Base-by-base conservation (phyloP, 352 stramenopile genomes). In the Phytophthora macrochlamydospora region DNA sequence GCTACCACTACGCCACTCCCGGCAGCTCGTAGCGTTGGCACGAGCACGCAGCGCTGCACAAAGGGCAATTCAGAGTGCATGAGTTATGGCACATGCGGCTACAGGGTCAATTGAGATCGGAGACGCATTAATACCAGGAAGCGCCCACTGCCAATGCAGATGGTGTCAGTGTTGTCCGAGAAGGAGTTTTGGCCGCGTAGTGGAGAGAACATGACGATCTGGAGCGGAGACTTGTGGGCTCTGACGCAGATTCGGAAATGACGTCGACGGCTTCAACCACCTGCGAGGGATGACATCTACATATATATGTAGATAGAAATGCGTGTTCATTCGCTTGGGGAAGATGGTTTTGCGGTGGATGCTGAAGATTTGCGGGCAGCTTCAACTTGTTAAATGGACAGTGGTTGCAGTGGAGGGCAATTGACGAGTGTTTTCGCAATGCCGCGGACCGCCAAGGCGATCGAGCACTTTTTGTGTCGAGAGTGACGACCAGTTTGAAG, bases 91-190 rank as follows among this genome's bases (percentile, higher is more conserved):
- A 24, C 18, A 24, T 24, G 18, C 18, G 18, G 18, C 7, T 56
- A 56, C 29, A 0, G 48, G 18, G 13, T 32, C 31, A 18, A 46
- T 6, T n/a, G 18, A 59, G 18, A 38, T 18, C 2, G 7, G 40
- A 28, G 32, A 32, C 43, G 14, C 4, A 14, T 24, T 24, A 53
- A 64, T 58, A 91, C 83, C 64, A 93, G 51, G 64, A 94, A 94
- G 63, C 86, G 79, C 11, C 86, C 86, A 48, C 72, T 83, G 56
- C 86, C 86, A 44, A 94, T 83, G 76, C 80, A 90, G 24, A 94
- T 30, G 79, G 59, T 50, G 54, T 49, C 56, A 2, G 56, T 67
- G 14, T 67, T 78, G 51, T 66, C 48, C 12, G 67, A 65, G 32
- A 69, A 67, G 61, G 69, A 71, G 3, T 58, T 24, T 9, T 51